Evolutionary conservation across 208 protist species (phyloP).

Genomic region (Tritrichomonas foetus): DNA sequence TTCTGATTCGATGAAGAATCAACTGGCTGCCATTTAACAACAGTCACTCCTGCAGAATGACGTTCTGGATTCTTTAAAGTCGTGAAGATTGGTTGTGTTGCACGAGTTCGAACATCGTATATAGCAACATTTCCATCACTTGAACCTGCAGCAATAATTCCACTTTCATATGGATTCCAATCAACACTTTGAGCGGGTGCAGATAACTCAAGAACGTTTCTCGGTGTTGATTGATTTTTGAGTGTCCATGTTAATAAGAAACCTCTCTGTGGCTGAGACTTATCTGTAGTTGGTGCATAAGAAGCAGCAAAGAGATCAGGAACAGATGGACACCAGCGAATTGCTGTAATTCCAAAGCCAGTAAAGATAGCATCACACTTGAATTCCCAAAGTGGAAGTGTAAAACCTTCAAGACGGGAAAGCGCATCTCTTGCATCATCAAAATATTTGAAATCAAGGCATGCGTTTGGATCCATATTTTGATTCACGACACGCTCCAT

Average conservation of each 20-base stretch:
- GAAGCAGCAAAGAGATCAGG: background rate
- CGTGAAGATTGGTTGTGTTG: background rate
- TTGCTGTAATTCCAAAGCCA: background rate
- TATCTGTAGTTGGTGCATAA: background rate
- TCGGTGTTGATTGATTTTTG: slow-evolving; percentile 23
- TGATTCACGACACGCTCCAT: slow-evolving; percentile 35
- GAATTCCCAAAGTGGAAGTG: slow-evolving; percentile 35
- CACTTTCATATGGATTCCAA: background rate
- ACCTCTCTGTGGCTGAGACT: background rate
- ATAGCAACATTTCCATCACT: slow-evolving; percentile 1
- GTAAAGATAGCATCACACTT: background rate
- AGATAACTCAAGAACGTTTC: background rate
- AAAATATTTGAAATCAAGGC: background rate
- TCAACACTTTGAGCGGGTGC: background rate
- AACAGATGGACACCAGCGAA: background rate
- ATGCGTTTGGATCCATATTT: slow-evolving; percentile 32
- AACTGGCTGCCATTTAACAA: background rate
- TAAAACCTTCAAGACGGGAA: background rate
- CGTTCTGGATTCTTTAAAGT: background rate
- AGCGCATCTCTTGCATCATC: slow-evolving; percentile 5
- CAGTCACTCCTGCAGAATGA: background rate
- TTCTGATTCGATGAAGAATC: background rate
- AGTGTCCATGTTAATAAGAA: slow-evolving; percentile 30
- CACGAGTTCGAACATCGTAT: background rate
- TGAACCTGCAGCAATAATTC: background rate